Base-by-base conservation (phyloP, 2,329 filamentous ascomycete species). In the Drechslerella stenobrocha region DNA sequence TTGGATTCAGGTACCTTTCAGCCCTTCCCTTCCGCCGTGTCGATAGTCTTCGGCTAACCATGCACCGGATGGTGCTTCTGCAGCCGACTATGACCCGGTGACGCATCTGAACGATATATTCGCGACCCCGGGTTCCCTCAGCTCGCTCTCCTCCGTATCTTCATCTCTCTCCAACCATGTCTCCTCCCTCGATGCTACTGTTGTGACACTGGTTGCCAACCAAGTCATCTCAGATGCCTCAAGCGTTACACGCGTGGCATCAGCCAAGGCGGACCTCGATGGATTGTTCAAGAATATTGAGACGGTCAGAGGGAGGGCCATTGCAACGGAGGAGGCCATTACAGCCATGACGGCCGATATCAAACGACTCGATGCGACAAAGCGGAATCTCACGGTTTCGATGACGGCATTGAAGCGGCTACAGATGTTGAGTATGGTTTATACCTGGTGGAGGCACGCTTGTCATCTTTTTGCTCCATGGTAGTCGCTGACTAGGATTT, bases 271-370 rank as follows among this genome's bases (percentile, higher is more conserved):
- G 59, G 93, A 97, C 78, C 84, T 98, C 70, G 87, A 88, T 15
- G 86, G 88, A 72, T 84, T 98, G 35, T 96, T 98, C 80, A 85
- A 86, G 74, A 95, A 95, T 79, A 96, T 98, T 76, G 92, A 97
- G 76, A 88, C 86, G 71, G 92, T 98, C 57, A 88, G 91, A 57
- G 87, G 87, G 73, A 85, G 92, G 52, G 93, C 93, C 34, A 84
- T 95, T 73, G 86, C 91, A 80, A 97, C 93, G 18, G 93, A 98
- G 77, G 87, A 90, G 76, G 88, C 91, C 71, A 98, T 98, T 75
- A 96, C 92, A 46, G 90, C 90, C 72, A 98, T 98, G 93, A 98
- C 93, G 69, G 90, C 93, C 63, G 93, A 98, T 75, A 98, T 98
- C 76, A 98, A 98, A 80, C 86, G 92, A 72, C 82, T 98, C 71